Conservation (phyloP, 1,284 basidiomycete species). For the Cutaneotrichosporon curvatum region DNA sequence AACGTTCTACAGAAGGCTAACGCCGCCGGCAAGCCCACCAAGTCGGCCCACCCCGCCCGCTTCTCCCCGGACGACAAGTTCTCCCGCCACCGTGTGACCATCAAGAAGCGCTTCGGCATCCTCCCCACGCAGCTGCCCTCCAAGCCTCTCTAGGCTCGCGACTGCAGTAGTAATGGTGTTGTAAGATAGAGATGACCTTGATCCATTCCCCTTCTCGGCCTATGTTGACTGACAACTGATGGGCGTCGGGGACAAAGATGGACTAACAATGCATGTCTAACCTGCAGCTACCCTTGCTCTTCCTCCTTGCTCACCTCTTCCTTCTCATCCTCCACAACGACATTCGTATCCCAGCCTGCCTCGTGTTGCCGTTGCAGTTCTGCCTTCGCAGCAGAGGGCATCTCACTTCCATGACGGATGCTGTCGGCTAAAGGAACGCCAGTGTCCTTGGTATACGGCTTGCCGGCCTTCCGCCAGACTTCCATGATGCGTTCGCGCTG, state of each 20-base stretch:
- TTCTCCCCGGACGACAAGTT: conserved; percentile 98
- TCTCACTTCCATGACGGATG: conserved; percentile 31
- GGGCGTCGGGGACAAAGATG: too few relatives aligned
- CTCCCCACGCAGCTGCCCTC: conserved; percentile 81
- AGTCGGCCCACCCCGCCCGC: conserved; percentile 90
- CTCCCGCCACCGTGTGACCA: conserved; percentile 86
- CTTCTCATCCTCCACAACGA: too few relatives aligned
- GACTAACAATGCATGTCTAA: too few relatives aligned
- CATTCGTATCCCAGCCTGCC: conserved; percentile 39
- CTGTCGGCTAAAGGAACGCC: conserved; percentile 31
- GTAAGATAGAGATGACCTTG: conserved; percentile 10
- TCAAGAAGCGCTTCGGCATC: conserved; percentile 85
- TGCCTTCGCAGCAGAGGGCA: conserved; percentile 24
- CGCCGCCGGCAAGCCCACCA: conserved; percentile 70
- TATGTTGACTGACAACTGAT: too few relatives aligned
- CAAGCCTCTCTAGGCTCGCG: conserved; percentile 65
- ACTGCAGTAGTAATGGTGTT: too few relatives aligned
- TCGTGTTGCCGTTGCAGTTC: conserved; percentile 43
- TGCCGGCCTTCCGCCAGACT: conserved; percentile 34
- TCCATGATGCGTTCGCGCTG: conserved; percentile 31
- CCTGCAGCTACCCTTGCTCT: too few relatives aligned
- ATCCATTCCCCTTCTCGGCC: too few relatives aligned
- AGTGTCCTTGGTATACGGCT: conserved; percentile 32
- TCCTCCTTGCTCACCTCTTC: too few relatives aligned
- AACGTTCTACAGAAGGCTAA: conserved; percentile 66